Evolutionary conservation across 352 stramenopile genomes (phyloP), one percentile per base, ranked within the genome.

Genomic region (Pythium dissimile): DNA sequence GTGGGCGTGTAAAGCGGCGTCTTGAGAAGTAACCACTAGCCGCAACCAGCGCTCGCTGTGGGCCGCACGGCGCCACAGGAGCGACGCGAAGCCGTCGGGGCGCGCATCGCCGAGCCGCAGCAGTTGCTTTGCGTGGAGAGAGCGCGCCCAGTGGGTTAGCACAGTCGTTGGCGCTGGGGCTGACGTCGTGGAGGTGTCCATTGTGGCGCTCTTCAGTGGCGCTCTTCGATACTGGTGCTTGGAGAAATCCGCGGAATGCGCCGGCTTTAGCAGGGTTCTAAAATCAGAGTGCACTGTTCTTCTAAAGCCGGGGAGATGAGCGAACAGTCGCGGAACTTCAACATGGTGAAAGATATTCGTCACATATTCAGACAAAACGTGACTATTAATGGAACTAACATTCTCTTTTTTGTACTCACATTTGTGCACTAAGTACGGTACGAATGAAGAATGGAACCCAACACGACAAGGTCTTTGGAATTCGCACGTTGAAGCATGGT

Each of bases 51-150:
- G 55, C 39, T 56, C 45, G 21, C 30, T 37, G 1, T 45, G 21
- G 9, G 26, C 9, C 18, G 55, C 21, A 28, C 48, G 37, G 28
- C 38, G 45, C 55, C 55, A 63, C 37, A 49, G 45, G 35, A 63
- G 34, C 35, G 55, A 63, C 20, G 55, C 55, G 31, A 56, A 52
- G 37, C 55, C 46, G 23, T 63, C 55, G 12, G 45, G 37, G 15
- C 55, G 55, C 20, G 45, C 26, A 15, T 54, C 55, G 15, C 46
- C 55, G 15, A 52, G 20, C 7, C 38, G 46, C 28, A 63, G 30
- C 15, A 46, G 30, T 15, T 63, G 23, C 24, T 34, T 15, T 11
- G 45, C 34, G 2, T 51, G 45, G 15, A 63, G 55, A 6, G 38
- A 32, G 10, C 38, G 45, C 28, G 30, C 43, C 55, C 55, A 63